Evolutionary conservation across 2,329 filamentous ascomycete species (phyloP).

Genomic region (Aaosphaeria arxii): DNA sequence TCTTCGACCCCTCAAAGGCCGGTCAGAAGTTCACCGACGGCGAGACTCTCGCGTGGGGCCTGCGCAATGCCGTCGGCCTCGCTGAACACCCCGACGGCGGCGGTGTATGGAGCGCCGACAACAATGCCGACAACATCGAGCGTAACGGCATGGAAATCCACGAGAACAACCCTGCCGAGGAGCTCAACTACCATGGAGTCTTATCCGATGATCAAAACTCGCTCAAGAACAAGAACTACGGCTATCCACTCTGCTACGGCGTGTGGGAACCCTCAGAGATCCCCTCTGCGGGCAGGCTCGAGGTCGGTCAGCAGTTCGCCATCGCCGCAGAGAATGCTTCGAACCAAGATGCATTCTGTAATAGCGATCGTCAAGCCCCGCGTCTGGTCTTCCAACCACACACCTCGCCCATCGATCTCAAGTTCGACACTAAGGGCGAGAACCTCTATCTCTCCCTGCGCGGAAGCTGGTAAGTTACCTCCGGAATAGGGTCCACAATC

Average conservation of each 20-base stretch:
- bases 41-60: constrained; percentile 57
- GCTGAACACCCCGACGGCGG: constrained; percentile 53
- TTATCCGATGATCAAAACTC: constrained; percentile 44
- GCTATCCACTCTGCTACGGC: constrained; percentile 66
- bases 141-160: constrained; percentile 58
- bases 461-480: constrained; percentile 54
- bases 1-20: constrained; percentile 46
- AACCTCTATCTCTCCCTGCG: constrained; percentile 65
- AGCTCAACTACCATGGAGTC: constrained; percentile 66
- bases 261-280: constrained; percentile 55
- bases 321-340: constrained; percentile 34
- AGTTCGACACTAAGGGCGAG: constrained; percentile 56
- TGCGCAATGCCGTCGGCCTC: constrained; percentile 67
- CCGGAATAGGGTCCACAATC: too few relatives aligned
- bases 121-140: constrained; percentile 60
- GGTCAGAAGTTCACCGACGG: constrained; percentile 31
- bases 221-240: constrained; percentile 54
- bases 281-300: constrained; percentile 41
- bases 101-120: constrained; percentile 59
- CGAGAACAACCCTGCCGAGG: constrained; percentile 65
- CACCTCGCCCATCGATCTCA: constrained; percentile 65
- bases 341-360: constrained; percentile 44
- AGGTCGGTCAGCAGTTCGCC: constrained; percentile 47
- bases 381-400: constrained; percentile 60
- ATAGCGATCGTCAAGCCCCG: constrained; percentile 31